Base-by-base conservation (phyloP, 2,329 filamentous ascomycete species). In the Trichoderma koningii region DNA sequence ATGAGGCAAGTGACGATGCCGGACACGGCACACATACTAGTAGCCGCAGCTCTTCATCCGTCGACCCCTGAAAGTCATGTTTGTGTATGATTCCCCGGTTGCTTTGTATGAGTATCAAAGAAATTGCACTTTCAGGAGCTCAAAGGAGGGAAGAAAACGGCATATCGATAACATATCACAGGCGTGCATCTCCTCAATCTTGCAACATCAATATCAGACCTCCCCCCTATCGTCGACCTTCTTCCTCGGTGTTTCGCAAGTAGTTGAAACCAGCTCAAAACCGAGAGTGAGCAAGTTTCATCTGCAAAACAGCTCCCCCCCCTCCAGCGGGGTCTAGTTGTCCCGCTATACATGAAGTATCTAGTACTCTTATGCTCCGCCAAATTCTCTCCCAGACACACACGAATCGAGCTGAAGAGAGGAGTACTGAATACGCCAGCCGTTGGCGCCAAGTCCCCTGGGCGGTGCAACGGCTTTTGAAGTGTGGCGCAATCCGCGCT, bases 401-500 rank as follows among this genome's bases (percentile, higher is more conserved):
- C 7, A 9, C 9, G 5, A 34, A 9, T 38, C 12, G 2, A 30
- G 12, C 3, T 38, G 2, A 38, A 14, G 12, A 14, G 14, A 3
- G 2, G 42, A 21, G 56, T 60, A 51, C 26, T 7, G 0, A 1
- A 21, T 60, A 60, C 56, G 4, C 19, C 3, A 2, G 6, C 7
- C 30, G 6, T 28, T 30, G 7, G 7, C 30, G 30, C 30, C 30
- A 7, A 30, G 30, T 30, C 28, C 17, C 19, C 26, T 52, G n/a
- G 28, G 5, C 26, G 15, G n/a, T 17, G 3, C 21, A 23, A 23
- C 21, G 21, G 21, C 21, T 23, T 23, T 23, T 53, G 50, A 21
- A 23, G 23, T 52, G 61, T 59, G 63, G 55, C 63, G 55, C 63
- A 65, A 65, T 65, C 60, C 47, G 23, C 55, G 55, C 53, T 51